These are phyloP conservation scores for Excoecaria cochinchinensis DNA, from an alignment of 345 rosid species.

Conservation along the genomic window DNA sequence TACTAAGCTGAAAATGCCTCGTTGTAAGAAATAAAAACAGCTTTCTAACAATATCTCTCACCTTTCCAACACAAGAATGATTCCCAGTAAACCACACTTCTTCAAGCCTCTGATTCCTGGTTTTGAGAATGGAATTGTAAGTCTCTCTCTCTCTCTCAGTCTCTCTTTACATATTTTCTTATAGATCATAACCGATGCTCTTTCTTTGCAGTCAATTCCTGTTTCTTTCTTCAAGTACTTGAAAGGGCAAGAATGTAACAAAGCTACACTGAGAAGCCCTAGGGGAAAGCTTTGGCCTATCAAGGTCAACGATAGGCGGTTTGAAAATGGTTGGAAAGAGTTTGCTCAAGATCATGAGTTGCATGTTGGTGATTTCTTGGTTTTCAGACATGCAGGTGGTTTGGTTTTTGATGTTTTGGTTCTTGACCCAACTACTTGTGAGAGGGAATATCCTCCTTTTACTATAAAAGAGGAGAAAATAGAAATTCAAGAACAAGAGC, in stretches of 20 bases:
- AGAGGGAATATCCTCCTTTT: background rate
- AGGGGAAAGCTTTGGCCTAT: conserved; percentile 13
- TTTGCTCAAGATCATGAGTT: conserved; percentile 16
- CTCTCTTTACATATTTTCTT: no score
- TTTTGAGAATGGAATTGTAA: conserved; percentile 11
- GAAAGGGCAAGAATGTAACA: conserved; percentile 1
- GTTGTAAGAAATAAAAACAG: no score
- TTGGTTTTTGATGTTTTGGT: conserved; percentile 18
- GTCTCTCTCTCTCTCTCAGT: background rate
- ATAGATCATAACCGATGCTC: background rate
- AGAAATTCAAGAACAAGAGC: background rate
- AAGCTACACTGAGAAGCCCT: conserved; percentile 8
- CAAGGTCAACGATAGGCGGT: conserved; percentile 2
- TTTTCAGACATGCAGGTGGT: conserved; percentile 11
- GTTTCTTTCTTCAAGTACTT: conserved; percentile 12
- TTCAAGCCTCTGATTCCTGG: conserved; percentile 21
- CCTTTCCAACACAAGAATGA: background rate
- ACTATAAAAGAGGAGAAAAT: background rate
- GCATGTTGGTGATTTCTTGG: conserved; percentile 24
- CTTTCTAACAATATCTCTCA: no score
- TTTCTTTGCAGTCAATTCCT: conserved; percentile 16
- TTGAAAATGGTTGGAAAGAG: conserved; percentile 20
- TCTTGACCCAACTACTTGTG: conserved; percentile 11
- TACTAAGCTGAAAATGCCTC: no score
- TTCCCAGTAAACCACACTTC: conserved; percentile 8